Evolutionary conservation across 2,329 filamentous ascomycete genomes (phyloP).

Genomic region (Lachnellula suecica): DNA sequence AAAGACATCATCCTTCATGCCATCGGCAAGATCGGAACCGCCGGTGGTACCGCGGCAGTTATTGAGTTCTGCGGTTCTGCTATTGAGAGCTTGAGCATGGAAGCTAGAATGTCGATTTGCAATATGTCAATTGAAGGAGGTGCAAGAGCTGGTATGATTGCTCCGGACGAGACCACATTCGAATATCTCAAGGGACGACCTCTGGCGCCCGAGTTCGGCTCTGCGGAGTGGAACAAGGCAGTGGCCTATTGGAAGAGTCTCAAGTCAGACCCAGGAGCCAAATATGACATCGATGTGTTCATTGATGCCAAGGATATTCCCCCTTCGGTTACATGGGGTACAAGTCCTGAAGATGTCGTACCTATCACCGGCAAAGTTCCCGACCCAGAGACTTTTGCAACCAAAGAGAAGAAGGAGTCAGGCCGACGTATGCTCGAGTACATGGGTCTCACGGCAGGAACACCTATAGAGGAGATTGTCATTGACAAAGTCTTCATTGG

Average conservation of each 20-base stretch:
- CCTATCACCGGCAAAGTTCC: constrained; percentile 91
- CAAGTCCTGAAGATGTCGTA: constrained; percentile 93
- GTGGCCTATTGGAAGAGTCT: constrained; percentile 84
- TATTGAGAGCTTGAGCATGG: constrained; percentile 87
- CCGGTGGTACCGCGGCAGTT: constrained; percentile 89
- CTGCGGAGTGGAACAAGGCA: constrained; percentile 86
- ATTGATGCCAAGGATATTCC: constrained; percentile 91
- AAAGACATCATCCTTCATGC: constrained; percentile 94
- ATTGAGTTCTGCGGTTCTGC: constrained; percentile 98
- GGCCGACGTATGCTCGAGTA: constrained; percentile 86
- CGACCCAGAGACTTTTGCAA: constrained; percentile 81
- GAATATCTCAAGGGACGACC: constrained; percentile 93
- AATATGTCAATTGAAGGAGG: constrained; percentile 99
- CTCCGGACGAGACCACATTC: constrained; percentile 90
- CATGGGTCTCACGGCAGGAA: constrained; percentile 88
- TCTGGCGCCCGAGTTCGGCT: constrained; percentile 80
- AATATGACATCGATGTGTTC: constrained; percentile 85
- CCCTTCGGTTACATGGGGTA: constrained; percentile 95
- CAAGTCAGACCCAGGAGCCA: constrained; percentile 82
- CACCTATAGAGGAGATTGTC: constrained; percentile 85
- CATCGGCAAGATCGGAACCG: constrained; percentile 92
- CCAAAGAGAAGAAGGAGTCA: constrained; percentile 75
- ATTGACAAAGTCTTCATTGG: constrained; percentile 98
- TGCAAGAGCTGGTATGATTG: constrained; percentile 94
- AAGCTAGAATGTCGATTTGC: constrained; percentile 98